Evolutionary conservation across 2,329 filamentous ascomycete genomes (phyloP).

Genomic region (Lecanicillium sp.): DNA sequence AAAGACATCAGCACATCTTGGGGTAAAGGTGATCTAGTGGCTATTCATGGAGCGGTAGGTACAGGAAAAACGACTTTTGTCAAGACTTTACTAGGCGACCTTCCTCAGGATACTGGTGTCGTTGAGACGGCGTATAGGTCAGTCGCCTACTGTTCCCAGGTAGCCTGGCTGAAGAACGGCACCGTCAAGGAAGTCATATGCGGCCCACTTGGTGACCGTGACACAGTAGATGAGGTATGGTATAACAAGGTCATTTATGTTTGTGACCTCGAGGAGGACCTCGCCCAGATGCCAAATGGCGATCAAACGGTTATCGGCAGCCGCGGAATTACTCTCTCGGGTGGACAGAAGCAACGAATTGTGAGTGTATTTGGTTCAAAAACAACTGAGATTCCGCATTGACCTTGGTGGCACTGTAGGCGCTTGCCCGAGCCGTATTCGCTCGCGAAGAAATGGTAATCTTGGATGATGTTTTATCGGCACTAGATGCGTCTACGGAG

Average conservation of each 20-base stretch:
- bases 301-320: conserved; percentile 10
- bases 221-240: background rate
- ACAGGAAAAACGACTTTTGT: conserved; percentile 2
- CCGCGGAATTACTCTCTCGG: conserved; percentile 10
- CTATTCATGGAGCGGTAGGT: conserved; percentile 2
- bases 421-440: conserved; percentile 10
- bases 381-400: background rate
- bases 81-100: conserved; percentile 3
- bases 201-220: background rate
- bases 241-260: background rate
- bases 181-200: background rate
- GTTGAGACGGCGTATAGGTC: background rate
- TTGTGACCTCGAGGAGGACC: conserved; percentile 7
- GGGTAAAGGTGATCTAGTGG: background rate
- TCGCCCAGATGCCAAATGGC: conserved; percentile 8
- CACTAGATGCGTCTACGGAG: conserved; percentile 11
- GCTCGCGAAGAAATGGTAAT: conserved; percentile 8
- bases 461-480: conserved; percentile 12
- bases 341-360: conserved; percentile 13
- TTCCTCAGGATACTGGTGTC: background rate
- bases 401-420: background rate
- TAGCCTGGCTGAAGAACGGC: conserved; percentile 2
- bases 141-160: conserved; percentile 3
- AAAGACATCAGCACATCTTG: background rate
- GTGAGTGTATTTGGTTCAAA: conserved; percentile 6